Evolutionary conservation across 2,329 filamentous ascomycete species (phyloP).

Genomic region (Macrophomina pseudophaseolina): DNA sequence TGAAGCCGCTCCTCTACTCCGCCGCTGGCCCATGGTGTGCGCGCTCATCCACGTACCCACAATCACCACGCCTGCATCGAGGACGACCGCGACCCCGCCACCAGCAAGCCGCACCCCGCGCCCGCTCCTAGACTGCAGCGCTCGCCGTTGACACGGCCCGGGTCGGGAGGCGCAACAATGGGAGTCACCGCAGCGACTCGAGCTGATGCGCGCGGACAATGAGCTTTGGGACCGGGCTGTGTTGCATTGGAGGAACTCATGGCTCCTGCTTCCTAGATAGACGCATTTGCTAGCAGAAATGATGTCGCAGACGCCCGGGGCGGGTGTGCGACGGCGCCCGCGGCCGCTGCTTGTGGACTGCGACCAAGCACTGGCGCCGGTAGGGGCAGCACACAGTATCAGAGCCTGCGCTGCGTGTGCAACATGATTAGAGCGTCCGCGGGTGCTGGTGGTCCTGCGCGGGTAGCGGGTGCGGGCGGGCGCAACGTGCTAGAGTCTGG

Average conservation of each 20-base stretch:
- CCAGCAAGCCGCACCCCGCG: constrained; percentile 8
- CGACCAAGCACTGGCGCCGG: constrained; percentile 6
- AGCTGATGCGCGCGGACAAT: constrained; percentile 9
- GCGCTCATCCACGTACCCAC: neutral
- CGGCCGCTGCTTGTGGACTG: constrained; percentile 10
- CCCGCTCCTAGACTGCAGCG: neutral
- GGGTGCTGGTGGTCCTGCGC: neutral
- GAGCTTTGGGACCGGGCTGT: neutral
- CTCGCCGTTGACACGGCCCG: constrained; percentile 8
- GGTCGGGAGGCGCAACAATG: constrained; percentile 3
- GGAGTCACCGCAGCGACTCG: neutral
- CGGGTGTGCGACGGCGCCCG: constrained; percentile 9
- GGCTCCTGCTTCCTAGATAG: constrained; percentile 8
- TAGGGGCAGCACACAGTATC: neutral
- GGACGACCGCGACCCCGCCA: constrained; percentile 4
- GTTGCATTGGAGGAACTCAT: neutral
- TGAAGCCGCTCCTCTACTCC: constrained; percentile 1
- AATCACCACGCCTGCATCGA: neutral
- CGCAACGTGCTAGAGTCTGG: constrained; percentile 3
- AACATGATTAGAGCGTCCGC: neutral
- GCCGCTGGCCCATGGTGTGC: neutral
- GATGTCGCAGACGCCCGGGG: constrained; percentile 2
- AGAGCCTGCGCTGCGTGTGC: neutral
- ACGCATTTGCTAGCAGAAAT: constrained; percentile 3
- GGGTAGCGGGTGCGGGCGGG: constrained; percentile 8